Evolutionary conservation across 169 alveolate genomes (phyloP), one percentile per base, ranked within the genome.

Genomic region (Plasmodium adleri): DNA sequence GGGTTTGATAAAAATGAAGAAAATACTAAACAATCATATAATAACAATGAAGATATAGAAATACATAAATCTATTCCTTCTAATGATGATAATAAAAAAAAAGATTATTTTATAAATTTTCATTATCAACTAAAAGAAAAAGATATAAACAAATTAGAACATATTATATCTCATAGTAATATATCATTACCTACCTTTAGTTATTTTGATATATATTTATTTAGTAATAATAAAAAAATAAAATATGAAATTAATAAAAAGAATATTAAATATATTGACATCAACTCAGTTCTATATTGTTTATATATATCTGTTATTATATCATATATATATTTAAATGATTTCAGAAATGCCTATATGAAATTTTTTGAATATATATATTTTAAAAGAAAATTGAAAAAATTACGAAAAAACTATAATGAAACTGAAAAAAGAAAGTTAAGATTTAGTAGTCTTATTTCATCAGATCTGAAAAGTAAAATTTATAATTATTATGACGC

Each of bases 161-260:
- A 68, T 20, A 72, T 83, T 45, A 56, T 83, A 54, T 17, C 15
- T 3, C 68, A 68, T 10, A 83, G 91, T 39, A 47, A 5, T 7
- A 67, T 83, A 54, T 49, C 80, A 28, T 72, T 83, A 49, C 91
- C 91, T 1, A 9, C 76, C 3, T 83, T 83, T 47, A 83, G 91
- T 54, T 83, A 83, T 49, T 83, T 83, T 28, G 91, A 83, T 67
- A 83, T 83, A 68, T 83, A 83, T 20, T 54, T 83, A 68, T 83
- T 83, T 68, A 83, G 91, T 62, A 83, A 83, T 56, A 83, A 83
- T 43, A 83, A 83, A 67, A 83, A 83, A 54, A 52, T 83, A 32
- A 83, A 83, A 54, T 83, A 83, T 39, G 91, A 83, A 83, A 83
- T 83, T n/a, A 83, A 83, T 58, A 83, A 83, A 72, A 83, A 83